Base-by-base conservation (phyloP, 306 rosid genomes). In the Psophocarpus tetragonolobus region DNA sequence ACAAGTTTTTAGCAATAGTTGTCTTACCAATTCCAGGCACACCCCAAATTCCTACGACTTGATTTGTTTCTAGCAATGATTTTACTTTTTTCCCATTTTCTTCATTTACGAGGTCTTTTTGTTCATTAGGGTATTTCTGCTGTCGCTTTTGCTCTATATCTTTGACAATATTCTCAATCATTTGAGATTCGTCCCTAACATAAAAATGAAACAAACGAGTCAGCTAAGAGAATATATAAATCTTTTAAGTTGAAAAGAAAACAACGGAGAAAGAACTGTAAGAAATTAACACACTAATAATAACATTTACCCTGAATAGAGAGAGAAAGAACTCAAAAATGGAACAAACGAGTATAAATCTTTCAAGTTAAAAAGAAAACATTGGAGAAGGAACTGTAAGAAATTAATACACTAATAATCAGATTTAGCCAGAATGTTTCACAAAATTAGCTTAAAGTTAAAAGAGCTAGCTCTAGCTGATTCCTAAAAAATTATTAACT, bases 1-100 rank as follows among this genome's bases (percentile, higher is more conserved):
- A 80, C 26, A 76, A 15, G 12, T 3, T 42, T 61, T 45, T 71
- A 10, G 82, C 82, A 51, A 84, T 71, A 0, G 85, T 85, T 35
- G 85, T 20, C 18, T 84, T 85, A 0, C 88, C 88, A 1, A 81
- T 63, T 1, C 86, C 86, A 0, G 79, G 80, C 80, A 84, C 71
- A 0, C 82, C 86, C 83, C 84, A 85, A 30, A 85, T 82, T 38
- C 86, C 86, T 6, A 85, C 2, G 17, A 15, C 21, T 14, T 6
- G 33, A 44, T 5, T 0, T 0, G 0, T 4, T 41, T 50, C 2
- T 18, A 84, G 3, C 2, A 73, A 30, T 0, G 1, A 1, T 13
- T 84, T 77, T 4, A 80, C 64, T 0, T 0, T 0, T 8, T 0
- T 0, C 2, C 32, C 12, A 8, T 30, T 57, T 18, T 38, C 30